These are phyloP conservation scores for Sporothrix curviconia DNA, from an alignment of 2,329 filamentous ascomycete species.

Conservation along the genomic window DNA sequence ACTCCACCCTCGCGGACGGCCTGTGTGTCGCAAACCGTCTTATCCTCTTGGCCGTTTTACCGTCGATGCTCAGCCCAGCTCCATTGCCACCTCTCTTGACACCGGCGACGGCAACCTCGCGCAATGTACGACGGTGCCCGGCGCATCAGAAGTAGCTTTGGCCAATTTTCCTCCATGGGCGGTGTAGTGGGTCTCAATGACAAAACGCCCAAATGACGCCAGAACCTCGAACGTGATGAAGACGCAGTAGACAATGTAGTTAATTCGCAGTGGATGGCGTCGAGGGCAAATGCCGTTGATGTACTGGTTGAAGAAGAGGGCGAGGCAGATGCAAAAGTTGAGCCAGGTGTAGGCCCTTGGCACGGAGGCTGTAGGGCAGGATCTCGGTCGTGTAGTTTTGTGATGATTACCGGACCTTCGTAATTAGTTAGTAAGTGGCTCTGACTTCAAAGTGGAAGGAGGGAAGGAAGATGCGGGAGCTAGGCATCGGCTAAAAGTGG, in stretches of 20 bases:
- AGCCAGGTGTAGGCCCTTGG: background rate
- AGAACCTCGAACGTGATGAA: background rate
- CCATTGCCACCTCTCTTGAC: background rate
- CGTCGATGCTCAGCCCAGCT: no score
- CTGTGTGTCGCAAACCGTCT: no score
- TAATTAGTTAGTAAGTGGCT: no score
- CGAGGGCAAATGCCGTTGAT: background rate
- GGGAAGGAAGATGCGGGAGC: no score
- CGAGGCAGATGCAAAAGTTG: background rate
- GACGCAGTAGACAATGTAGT: background rate
- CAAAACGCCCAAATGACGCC: conserved; percentile 5
- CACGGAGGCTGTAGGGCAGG: background rate
- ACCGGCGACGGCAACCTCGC: background rate
- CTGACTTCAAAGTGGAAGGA: no score
- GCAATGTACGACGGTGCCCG: background rate
- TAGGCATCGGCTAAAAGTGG: no score
- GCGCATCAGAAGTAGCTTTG: background rate
- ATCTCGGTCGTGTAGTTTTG: conserved; percentile 3
- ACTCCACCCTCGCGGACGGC: no score
- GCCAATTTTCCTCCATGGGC: conserved; percentile 4
- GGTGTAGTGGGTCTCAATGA: conserved; percentile 1
- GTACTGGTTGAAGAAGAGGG: background rate
- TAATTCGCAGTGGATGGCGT: background rate
- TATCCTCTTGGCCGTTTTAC: no score
- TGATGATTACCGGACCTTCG: background rate